Percentiles rank a stretch among this genome's conserved stretches.
Evolutionary conservation across 352 stramenopile species (phyloP).

Genomic region (Peronospora tabacina): DNA sequence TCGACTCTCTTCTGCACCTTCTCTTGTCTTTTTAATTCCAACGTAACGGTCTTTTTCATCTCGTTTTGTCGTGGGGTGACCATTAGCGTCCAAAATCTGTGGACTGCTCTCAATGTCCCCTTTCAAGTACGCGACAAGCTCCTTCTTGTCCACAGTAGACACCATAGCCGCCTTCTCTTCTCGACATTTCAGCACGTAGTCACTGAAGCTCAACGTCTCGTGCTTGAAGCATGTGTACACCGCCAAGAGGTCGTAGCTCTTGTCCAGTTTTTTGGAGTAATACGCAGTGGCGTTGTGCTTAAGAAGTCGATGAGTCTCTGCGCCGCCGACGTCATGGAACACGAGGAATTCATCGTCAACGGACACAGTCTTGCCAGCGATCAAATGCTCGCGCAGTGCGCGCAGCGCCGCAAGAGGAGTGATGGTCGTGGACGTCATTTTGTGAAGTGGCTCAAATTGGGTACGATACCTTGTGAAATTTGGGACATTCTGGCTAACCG

Average conservation of each 20-base stretch:
- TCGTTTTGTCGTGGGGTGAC: constrained; percentile 3
- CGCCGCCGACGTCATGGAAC: constrained; percentile 43
- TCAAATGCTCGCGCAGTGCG: constrained; percentile 59
- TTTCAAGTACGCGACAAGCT: constrained; percentile 78
- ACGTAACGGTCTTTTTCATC: constrained; percentile 13
- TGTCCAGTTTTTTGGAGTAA: constrained; percentile 76
- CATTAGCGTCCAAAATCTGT: constrained; percentile 47
- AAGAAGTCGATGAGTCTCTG: constrained; percentile 37
- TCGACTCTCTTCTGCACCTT: constrained; percentile 14
- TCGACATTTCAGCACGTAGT: constrained; percentile 82
- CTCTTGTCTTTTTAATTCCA: constrained; percentile 10
- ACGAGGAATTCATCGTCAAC: constrained; percentile 58
- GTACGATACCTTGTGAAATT: background rate
- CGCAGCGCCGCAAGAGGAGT: constrained; percentile 35
- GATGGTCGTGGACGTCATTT: constrained; percentile 7
- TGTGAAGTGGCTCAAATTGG: background rate
- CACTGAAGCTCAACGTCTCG: constrained; percentile 59
- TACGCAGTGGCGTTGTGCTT: constrained; percentile 72
- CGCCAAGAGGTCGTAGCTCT: constrained; percentile 76
- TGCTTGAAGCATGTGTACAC: constrained; percentile 80
- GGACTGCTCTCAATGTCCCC: constrained; percentile 73
- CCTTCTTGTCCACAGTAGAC: constrained; percentile 84
- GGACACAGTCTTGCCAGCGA: constrained; percentile 53
- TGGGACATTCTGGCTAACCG: too few relatives aligned
- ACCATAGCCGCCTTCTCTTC: constrained; percentile 72